Evolutionary conservation across 2,329 filamentous ascomycete species (phyloP).

Genomic region (Neonectria neomacrospora): DNA sequence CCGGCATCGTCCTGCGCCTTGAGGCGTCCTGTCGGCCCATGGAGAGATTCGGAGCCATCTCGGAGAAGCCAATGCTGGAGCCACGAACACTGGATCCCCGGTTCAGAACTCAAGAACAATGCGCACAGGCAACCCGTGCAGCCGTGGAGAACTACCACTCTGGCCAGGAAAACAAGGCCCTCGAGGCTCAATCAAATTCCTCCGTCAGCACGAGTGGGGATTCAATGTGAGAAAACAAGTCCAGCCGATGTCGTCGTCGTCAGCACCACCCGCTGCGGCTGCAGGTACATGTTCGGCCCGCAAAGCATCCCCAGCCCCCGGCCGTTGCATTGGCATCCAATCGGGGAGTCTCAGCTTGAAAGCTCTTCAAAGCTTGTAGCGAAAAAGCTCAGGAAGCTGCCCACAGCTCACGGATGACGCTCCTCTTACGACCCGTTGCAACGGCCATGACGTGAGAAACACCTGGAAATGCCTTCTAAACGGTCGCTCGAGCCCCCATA

Average conservation of each 20-base stretch:
- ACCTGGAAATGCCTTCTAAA: slow-evolving; percentile 4
- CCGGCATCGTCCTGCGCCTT: slow-evolving; percentile 19
- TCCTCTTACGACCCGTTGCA: slow-evolving; percentile 1
- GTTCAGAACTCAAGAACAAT: slow-evolving; percentile 18
- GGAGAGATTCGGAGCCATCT: slow-evolving; percentile 42
- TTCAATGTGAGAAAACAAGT: neutral
- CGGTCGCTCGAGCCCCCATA: neutral
- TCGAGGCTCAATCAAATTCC: neutral
- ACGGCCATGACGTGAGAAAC: slow-evolving; percentile 6
- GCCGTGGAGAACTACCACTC: slow-evolving; percentile 8
- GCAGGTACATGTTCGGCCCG: slow-evolving; percentile 27
- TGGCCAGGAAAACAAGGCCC: neutral
- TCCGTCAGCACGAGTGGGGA: slow-evolving; percentile 8
- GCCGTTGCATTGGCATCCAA: slow-evolving; percentile 8
- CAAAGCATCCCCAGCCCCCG: slow-evolving; percentile 7
- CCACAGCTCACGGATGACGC: slow-evolving; percentile 6
- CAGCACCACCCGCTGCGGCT: slow-evolving; percentile 24
- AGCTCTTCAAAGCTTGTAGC: slow-evolving; percentile 16
- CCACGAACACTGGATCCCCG: slow-evolving; percentile 32
- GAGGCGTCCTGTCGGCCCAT: slow-evolving; percentile 18
- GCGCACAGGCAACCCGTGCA: neutral
- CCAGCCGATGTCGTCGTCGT: slow-evolving; percentile 23
- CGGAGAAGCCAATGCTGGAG: slow-evolving; percentile 12
- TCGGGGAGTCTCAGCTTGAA: slow-evolving; percentile 16
- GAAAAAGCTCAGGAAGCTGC: neutral